A percentile compares a stretch with the other conserved stretches of the same genome.
These are phyloP conservation scores for Graphilbum sp. DNA, from an alignment of 2,329 filamentous ascomycete genomes.

Conservation along the genomic window DNA sequence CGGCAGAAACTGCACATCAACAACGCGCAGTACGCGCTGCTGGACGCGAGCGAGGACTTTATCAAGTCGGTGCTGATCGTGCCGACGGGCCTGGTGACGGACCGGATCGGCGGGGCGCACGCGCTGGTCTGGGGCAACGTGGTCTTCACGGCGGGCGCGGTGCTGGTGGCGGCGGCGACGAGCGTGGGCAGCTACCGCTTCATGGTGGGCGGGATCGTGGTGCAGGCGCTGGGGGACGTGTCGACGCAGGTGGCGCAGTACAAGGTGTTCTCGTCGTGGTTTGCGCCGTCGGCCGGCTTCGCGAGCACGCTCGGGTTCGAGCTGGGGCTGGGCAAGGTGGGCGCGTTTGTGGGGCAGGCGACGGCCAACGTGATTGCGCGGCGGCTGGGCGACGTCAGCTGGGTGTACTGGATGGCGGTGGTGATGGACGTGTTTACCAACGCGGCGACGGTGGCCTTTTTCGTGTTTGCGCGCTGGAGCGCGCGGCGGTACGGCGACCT, in stretches of 20 bases:
- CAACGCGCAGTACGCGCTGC: conserved; percentile 40
- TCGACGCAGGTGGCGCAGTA: conserved; percentile 49
- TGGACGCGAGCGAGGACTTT: conserved; percentile 45
- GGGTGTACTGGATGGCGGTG: conserved; percentile 45
- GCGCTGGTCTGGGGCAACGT: conserved; percentile 45
- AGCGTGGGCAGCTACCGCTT: conserved; percentile 37
- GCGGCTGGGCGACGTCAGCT: conserved; percentile 35
- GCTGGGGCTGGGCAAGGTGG: conserved; percentile 43
- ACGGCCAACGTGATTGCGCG: conserved; percentile 9
- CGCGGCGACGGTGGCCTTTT: conserved; percentile 30
- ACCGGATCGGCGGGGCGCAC: conserved; percentile 31
- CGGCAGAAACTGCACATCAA: conserved; percentile 33
- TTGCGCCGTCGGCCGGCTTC: conserved; percentile 43
- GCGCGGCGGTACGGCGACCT: conserved; percentile 26
- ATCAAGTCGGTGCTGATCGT: conserved; percentile 42
- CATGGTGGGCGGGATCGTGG: conserved; percentile 40
- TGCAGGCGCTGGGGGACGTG: conserved; percentile 43
- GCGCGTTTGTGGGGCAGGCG: conserved; percentile 39
- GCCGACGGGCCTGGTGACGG: conserved; percentile 31
- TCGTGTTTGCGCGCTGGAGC: conserved; percentile 33
- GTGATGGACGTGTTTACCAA: conserved; percentile 51
- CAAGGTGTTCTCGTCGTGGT: conserved; percentile 50
- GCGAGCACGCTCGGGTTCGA: conserved; percentile 45
- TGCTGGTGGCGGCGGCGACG: conserved; percentile 40
- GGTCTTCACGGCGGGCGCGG: conserved; percentile 40